phyloP scores from a whole-genome alignment of 2,329 filamentous ascomycete genomes.

The Aureobasidium sp. region DNA sequence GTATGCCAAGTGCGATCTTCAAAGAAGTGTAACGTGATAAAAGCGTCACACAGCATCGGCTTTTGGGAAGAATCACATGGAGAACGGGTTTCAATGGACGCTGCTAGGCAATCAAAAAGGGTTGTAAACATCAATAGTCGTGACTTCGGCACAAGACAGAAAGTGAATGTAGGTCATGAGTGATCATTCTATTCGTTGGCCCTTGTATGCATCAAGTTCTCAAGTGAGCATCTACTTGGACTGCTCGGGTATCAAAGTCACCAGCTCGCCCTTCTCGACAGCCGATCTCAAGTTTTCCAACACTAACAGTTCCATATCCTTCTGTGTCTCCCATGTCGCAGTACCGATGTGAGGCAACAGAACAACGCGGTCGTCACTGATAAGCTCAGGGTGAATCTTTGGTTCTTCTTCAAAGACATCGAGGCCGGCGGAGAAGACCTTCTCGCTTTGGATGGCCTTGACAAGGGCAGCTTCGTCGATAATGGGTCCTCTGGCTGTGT shows the following conservation, averaged over 20 bases:
- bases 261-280: conserved; percentile 47
- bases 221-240: conserved; percentile 29
- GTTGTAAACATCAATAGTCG: not conserved
- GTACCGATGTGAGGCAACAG: conserved; percentile 54
- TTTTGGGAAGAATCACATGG: not conserved
- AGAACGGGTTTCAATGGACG: not conserved
- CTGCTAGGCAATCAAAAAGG: not conserved
- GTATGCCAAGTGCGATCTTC: not conserved
- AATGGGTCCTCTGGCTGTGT: conserved; percentile 49
- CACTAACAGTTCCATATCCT: conserved; percentile 53
- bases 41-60: not conserved
- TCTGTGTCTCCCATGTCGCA: conserved; percentile 51
- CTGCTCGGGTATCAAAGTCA: conserved; percentile 56
- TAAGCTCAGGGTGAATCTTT: conserved; percentile 43
- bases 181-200: not conserved
- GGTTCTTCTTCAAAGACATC: conserved; percentile 54
- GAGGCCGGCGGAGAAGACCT: conserved; percentile 46
- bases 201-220: not conserved
- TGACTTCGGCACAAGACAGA: not conserved
- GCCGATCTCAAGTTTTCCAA: conserved; percentile 50
- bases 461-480: conserved; percentile 51
- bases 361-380: conserved; percentile 44
- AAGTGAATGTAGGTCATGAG: not conserved
- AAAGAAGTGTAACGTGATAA: not conserved
- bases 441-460: conserved; percentile 44